Percentiles rank a stretch among this genome's conserved stretches.
Evolutionary conservation across 108 stramenopile species (phyloP).

Genomic region (Aureococcus anophagefferens): DNA sequence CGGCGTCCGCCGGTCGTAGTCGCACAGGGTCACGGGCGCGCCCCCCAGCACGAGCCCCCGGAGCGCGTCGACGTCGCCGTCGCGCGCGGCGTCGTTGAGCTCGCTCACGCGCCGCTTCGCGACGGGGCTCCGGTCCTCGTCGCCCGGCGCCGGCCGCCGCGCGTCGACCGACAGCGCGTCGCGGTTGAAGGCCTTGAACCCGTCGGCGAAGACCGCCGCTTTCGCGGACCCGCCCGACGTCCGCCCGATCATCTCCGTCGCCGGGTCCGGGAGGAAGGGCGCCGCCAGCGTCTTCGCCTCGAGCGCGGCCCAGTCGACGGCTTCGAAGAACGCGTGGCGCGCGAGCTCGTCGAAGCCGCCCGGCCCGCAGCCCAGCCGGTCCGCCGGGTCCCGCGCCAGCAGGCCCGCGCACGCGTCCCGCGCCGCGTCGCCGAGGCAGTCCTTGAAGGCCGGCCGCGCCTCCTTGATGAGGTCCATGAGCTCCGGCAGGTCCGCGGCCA

Average conservation of each 20-base stretch:
- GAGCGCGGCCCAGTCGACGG: not conserved
- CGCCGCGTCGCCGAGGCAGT: not conserved
- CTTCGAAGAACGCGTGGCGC: not conserved
- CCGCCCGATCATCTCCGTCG: too few relatives aligned
- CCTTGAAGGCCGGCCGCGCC: not conserved
- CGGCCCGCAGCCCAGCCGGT: not conserved
- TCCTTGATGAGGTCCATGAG: conserved; percentile 8
- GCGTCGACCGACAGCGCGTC: not conserved
- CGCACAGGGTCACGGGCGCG: not conserved
- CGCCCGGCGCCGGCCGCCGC: not conserved
- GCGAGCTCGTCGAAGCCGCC: not conserved
- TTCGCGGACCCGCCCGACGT: too few relatives aligned
- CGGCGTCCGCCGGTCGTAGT: too few relatives aligned
- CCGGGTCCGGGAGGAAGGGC: not conserved
- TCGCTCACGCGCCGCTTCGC: not conserved
- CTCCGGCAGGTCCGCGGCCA: conserved; percentile 10
- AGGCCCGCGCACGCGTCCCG: not conserved
- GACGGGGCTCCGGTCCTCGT: not conserved
- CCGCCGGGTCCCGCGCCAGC: not conserved
- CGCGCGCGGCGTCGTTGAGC: not conserved
- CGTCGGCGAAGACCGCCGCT: not conserved
- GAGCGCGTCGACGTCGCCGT: not conserved
- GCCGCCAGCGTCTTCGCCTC: not conserved
- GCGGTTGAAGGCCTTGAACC: not conserved
- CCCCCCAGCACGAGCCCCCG: not conserved